A percentile compares a stretch with the other conserved stretches of the same genome.
Conservation (phyloP, 1,139 yeast species). For the Candida sanyaensis region DNA sequence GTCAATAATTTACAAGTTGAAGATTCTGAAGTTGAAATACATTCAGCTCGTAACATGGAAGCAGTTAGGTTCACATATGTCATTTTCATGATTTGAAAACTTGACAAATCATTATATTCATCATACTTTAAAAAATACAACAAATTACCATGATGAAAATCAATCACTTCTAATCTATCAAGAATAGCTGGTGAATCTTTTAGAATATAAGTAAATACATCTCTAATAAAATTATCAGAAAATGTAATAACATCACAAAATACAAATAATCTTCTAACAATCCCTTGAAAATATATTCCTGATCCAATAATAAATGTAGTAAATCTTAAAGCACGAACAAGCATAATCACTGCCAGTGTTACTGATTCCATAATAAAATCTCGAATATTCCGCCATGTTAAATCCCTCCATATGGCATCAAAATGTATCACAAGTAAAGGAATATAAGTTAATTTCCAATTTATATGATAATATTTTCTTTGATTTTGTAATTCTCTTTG, state of each 20-base stretch:
- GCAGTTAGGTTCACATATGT: constrained; percentile 9
- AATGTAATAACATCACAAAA: constrained; percentile 35
- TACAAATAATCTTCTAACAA: constrained; percentile 20
- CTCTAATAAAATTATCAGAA: constrained; percentile 30
- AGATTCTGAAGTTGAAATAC: constrained; percentile 2
- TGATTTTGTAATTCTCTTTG: constrained; percentile 1
- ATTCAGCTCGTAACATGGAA: constrained; percentile 8
- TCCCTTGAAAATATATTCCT: constrained; percentile 19
- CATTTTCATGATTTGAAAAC: constrained; percentile 7
- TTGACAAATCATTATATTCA: constrained; percentile 9
- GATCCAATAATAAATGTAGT: constrained; percentile 22
- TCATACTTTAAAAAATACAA: constrained; percentile 15
- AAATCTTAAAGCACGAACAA: constrained; percentile 19
- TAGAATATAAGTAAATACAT: constrained; percentile 28
- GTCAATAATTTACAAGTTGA: constrained; percentile 11
- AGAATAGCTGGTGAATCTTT: constrained; percentile 19
- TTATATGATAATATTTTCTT: constrained; percentile 7
- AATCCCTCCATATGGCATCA: constrained; percentile 25
- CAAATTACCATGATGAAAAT: constrained; percentile 14
- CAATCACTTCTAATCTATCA: constrained; percentile 15
- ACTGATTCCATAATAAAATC: constrained; percentile 2
- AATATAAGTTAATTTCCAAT: constrained; percentile 21
- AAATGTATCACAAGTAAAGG: constrained; percentile 33
- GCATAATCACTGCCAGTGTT: constrained; percentile 6
- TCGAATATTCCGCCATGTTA: constrained; percentile 11